These are phyloP conservation scores for Trametes sanguinea DNA, from an alignment of 768 basidiomycete genomes.

Conservation along the genomic window DNA sequence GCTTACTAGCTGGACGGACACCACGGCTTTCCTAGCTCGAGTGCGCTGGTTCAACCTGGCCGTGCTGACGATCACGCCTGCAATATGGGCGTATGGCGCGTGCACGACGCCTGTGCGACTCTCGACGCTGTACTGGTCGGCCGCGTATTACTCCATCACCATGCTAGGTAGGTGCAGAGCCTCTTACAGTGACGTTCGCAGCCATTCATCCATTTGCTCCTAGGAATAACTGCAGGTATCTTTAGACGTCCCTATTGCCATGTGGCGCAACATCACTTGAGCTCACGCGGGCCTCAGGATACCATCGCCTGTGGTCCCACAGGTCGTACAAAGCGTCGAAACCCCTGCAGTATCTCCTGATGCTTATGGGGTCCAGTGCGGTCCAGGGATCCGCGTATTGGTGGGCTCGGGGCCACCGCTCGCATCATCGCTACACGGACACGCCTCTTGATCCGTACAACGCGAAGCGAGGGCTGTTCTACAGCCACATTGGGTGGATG, in stretches of 20 bases:
- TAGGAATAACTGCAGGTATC: conserved; percentile 47
- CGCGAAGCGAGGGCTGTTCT: conserved; percentile 52
- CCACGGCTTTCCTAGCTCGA: conserved; percentile 29
- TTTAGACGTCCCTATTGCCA: conserved; percentile 34
- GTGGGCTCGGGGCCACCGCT: conserved; percentile 58
- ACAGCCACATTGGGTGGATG: conserved; percentile 56
- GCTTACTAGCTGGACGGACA: not conserved
- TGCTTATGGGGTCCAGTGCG: conserved; percentile 48
- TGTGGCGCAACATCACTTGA: not conserved
- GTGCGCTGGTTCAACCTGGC: conserved; percentile 71
- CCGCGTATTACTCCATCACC: conserved; percentile 63
- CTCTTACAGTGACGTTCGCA: not conserved
- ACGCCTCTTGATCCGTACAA: conserved; percentile 61
- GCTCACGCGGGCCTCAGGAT: conserved; percentile 35
- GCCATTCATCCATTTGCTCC: not conserved
- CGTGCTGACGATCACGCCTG: conserved; percentile 70
- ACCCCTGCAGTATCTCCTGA: conserved; percentile 49
- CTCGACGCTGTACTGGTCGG: conserved; percentile 61
- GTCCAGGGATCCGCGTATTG: conserved; percentile 58
- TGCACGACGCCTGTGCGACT: conserved; percentile 48
- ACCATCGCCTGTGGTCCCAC: conserved; percentile 60
- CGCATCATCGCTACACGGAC: conserved; percentile 56
- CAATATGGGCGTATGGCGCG: conserved; percentile 67
- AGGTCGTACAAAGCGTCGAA: conserved; percentile 52
- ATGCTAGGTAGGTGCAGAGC: conserved; percentile 15